A percentile compares a stretch with the other conserved stretches of the same genome.
phyloP scores from a whole-genome alignment of 805 yeast genomes.

The Zygosaccharomyces kombuchaensis region DNA sequence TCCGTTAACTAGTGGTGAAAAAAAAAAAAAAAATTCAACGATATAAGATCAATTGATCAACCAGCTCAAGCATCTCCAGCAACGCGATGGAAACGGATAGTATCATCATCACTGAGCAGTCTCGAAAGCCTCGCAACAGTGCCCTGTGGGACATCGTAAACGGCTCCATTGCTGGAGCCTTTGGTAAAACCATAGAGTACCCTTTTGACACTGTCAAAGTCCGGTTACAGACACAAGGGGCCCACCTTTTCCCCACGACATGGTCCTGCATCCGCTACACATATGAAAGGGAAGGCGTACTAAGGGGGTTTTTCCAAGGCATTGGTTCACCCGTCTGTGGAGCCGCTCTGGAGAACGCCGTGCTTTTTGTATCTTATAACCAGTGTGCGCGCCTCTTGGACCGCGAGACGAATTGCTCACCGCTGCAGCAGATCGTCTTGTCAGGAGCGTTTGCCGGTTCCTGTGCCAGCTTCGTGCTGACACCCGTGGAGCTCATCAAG shows the following conservation, averaged over 20 bases:
- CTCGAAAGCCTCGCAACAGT: constrained; percentile 8
- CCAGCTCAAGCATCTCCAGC: background rate
- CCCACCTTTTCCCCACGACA: constrained; percentile 53
- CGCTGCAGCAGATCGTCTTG: constrained; percentile 44
- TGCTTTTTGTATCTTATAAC: constrained; percentile 65
- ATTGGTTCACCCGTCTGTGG: constrained; percentile 79
- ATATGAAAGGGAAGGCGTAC: constrained; percentile 61
- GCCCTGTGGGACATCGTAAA: constrained; percentile 36
- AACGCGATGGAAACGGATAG: constrained; percentile 10
- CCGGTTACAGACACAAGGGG: constrained; percentile 73
- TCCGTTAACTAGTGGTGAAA: too few relatives aligned
- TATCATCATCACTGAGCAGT: constrained; percentile 11
- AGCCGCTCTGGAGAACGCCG: constrained; percentile 85
- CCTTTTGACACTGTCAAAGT: constrained; percentile 94
- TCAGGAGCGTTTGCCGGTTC: constrained; percentile 85
- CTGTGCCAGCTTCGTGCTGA: constrained; percentile 73
- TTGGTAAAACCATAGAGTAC: constrained; percentile 80
- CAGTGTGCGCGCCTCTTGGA: constrained; percentile 40
- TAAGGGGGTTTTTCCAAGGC: constrained; percentile 71
- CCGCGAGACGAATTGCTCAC: constrained; percentile 27
- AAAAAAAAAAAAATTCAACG: background rate
- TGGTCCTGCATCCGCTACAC: constrained; percentile 62
- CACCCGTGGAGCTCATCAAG: constrained; percentile 90
- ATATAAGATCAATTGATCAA: background rate
- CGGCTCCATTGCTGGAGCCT: constrained; percentile 61